phyloP scores from a whole-genome alignment of 305 asterid species.

The Fraxinus paxiana region DNA sequence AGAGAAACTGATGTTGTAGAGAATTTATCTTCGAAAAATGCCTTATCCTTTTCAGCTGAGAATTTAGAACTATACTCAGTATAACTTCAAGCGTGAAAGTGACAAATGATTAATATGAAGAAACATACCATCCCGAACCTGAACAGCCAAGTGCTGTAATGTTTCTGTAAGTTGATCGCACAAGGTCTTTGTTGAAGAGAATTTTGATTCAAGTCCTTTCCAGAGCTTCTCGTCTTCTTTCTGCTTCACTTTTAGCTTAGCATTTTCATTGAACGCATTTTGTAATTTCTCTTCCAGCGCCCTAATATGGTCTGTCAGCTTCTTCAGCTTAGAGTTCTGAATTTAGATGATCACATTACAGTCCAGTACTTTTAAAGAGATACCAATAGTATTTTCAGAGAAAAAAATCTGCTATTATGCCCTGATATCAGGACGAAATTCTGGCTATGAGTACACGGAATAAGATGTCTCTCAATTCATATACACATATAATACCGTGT shows the following conservation, averaged over 20 bases:
- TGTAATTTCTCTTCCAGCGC: slow-evolving; percentile 82
- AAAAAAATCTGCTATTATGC: slow-evolving; percentile 1
- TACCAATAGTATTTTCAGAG: neutral
- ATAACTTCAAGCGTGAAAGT: slow-evolving; percentile 11
- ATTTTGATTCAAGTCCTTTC: slow-evolving; percentile 84
- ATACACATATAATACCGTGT: neutral
- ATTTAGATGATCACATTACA: slow-evolving; percentile 19
- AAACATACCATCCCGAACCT: slow-evolving; percentile 70
- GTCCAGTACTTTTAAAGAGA: slow-evolving; percentile 18
- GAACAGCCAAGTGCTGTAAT: slow-evolving; percentile 60
- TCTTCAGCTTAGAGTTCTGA: slow-evolving; percentile 86
- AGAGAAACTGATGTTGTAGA: slow-evolving; percentile 69
- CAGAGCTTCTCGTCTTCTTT: slow-evolving; percentile 93
- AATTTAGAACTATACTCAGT: slow-evolving; percentile 24
- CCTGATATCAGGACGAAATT: slow-evolving; percentile 5
- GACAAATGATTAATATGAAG: slow-evolving; percentile 14
- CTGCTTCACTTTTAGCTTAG: slow-evolving; percentile 74
- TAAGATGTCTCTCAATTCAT: neutral
- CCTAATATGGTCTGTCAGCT: slow-evolving; percentile 58
- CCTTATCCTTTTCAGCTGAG: slow-evolving; percentile 87
- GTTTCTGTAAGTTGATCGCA: slow-evolving; percentile 81
- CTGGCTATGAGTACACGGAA: neutral
- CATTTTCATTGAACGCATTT: slow-evolving; percentile 80
- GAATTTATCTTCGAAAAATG: slow-evolving; percentile 61
- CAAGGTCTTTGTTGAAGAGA: slow-evolving; percentile 65